Percentiles rank a stretch among this genome's conserved stretches.
Conservation (phyloP, 1,139 yeast species). For the Geotrichum fermentans region DNA sequence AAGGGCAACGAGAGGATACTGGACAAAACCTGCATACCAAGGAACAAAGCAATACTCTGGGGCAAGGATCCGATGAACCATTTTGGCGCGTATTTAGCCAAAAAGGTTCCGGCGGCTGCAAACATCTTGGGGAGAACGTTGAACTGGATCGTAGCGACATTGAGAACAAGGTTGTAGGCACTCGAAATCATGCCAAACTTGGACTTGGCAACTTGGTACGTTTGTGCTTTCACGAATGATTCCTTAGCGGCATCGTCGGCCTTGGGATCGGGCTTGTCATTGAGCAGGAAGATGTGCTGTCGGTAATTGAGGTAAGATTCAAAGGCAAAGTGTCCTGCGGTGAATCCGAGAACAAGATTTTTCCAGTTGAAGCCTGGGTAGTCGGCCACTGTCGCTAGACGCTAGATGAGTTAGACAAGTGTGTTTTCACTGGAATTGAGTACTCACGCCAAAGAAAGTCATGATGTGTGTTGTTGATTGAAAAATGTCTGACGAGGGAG, state of each 20-base stretch:
- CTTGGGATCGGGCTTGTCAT: slow-evolving; percentile 55
- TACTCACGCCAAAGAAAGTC: slow-evolving; percentile 17
- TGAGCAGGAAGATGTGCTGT: slow-evolving; percentile 65
- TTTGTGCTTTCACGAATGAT: slow-evolving; percentile 73
- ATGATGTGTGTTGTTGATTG: background rate
- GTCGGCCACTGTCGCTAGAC: slow-evolving; percentile 44
- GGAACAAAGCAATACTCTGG: slow-evolving; percentile 63
- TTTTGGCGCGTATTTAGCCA: slow-evolving; percentile 37
- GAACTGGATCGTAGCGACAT: slow-evolving; percentile 52
- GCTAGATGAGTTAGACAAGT: slow-evolving; percentile 15
- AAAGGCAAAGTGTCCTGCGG: slow-evolving; percentile 69
- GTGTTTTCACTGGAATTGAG: background rate
- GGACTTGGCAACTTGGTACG: slow-evolving; percentile 78
- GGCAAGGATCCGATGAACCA: slow-evolving; percentile 36
- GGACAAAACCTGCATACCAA: slow-evolving; percentile 46
- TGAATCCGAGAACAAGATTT: slow-evolving; percentile 62
- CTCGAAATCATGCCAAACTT: slow-evolving; percentile 59
- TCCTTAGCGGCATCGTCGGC: slow-evolving; percentile 55
- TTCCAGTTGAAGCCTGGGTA: slow-evolving; percentile 73
- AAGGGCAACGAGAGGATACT: slow-evolving; percentile 57
- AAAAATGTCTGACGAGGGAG: background rate
- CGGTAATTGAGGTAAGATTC: slow-evolving; percentile 70
- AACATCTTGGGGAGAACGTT: slow-evolving; percentile 70
- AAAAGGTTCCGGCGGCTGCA: slow-evolving; percentile 46
- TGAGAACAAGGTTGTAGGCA: slow-evolving; percentile 50